Evolutionary conservation across 1,284 basidiomycete species (phyloP).

Genomic region (Ustilago cynodontis): DNA sequence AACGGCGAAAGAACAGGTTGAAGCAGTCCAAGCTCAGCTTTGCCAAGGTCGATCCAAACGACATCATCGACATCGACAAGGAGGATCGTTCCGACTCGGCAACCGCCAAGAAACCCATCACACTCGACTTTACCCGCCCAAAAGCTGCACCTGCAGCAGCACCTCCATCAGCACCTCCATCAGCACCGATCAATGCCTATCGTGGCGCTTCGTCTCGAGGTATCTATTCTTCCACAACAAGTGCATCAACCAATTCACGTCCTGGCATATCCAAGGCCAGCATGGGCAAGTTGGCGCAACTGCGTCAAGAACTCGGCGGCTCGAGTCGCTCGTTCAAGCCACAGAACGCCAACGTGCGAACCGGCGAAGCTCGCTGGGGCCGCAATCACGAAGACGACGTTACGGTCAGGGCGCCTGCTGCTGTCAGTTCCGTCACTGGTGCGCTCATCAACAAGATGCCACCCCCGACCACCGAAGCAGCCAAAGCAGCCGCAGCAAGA

Average conservation of each 20-base stretch:
- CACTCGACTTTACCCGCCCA: slow-evolving; percentile 41
- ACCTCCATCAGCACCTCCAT: slow-evolving; percentile 42
- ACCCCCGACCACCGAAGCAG: slow-evolving; percentile 24
- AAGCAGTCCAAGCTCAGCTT: slow-evolving; percentile 62
- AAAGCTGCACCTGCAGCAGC: slow-evolving; percentile 24
- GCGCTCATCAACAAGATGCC: slow-evolving; percentile 49
- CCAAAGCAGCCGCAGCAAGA: slow-evolving; percentile 29
- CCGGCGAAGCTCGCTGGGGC: slow-evolving; percentile 35
- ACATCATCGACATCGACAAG: slow-evolving; percentile 54
- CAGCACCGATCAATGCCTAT: slow-evolving; percentile 55
- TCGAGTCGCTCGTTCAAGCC: slow-evolving; percentile 41
- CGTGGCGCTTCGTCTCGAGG: slow-evolving; percentile 37
- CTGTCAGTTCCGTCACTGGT: slow-evolving; percentile 60
- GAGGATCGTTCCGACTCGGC: slow-evolving; percentile 12
- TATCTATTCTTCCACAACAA: slow-evolving; percentile 14
- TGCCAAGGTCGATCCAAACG: slow-evolving; percentile 35
- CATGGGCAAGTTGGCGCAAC: slow-evolving; percentile 53
- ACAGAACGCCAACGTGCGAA: slow-evolving; percentile 49
- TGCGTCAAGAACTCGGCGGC: slow-evolving; percentile 55
- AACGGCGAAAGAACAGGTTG: slow-evolving; percentile 40
- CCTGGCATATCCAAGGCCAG: slow-evolving; percentile 25
- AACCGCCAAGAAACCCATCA: slow-evolving; percentile 37
- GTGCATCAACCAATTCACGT: slow-evolving; percentile 22
- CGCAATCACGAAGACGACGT: slow-evolving; percentile 56
- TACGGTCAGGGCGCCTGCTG: slow-evolving; percentile 55